Conservation (phyloP, 2,329 filamentous ascomycete genomes). For the Penicillium sp. region DNA sequence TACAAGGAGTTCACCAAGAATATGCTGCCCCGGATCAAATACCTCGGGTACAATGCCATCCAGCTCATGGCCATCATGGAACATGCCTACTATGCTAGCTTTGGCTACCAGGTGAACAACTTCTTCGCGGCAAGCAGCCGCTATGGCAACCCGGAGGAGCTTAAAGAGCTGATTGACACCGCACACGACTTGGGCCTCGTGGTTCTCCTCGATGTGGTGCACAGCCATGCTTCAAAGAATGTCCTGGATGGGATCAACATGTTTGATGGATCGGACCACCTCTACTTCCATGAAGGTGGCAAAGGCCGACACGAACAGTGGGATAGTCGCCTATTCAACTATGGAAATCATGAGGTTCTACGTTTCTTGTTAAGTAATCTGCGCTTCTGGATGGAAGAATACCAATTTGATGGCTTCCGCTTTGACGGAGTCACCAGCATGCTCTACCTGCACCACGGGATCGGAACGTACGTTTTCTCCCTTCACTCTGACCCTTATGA, state of each 20-base stretch:
- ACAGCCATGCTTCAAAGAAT: constrained; percentile 97
- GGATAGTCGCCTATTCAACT: constrained; percentile 97
- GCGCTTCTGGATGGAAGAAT: constrained; percentile 99
- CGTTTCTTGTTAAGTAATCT: constrained; percentile 95
- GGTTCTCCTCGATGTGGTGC: constrained; percentile 89
- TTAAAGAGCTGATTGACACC: constrained; percentile 94
- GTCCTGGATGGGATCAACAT: constrained; percentile 90
- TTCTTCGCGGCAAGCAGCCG: constrained; percentile 97
- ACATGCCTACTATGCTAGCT: constrained; percentile 98
- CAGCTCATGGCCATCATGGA: constrained; percentile 99
- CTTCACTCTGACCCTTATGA: background rate
- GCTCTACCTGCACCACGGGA: constrained; percentile 92
- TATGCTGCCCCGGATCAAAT: constrained; percentile 84
- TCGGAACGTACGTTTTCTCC: constrained; percentile 69
- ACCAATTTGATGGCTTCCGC: constrained; percentile 90
- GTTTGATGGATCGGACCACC: constrained; percentile 90
- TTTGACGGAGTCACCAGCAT: constrained; percentile 99
- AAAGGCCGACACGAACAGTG: constrained; percentile 87
- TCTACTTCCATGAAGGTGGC: constrained; percentile 85
- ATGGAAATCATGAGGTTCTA: constrained; percentile 86
- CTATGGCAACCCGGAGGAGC: constrained; percentile 85
- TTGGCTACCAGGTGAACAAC: constrained; percentile 97
- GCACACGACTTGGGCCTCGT: constrained; percentile 86
- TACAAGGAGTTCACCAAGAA: constrained; percentile 96
- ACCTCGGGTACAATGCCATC: constrained; percentile 92